Evolutionary conservation across 495 filamentous ascomycete species (phyloP).

Genomic region (Hypomontagnella submonticulosa): DNA sequence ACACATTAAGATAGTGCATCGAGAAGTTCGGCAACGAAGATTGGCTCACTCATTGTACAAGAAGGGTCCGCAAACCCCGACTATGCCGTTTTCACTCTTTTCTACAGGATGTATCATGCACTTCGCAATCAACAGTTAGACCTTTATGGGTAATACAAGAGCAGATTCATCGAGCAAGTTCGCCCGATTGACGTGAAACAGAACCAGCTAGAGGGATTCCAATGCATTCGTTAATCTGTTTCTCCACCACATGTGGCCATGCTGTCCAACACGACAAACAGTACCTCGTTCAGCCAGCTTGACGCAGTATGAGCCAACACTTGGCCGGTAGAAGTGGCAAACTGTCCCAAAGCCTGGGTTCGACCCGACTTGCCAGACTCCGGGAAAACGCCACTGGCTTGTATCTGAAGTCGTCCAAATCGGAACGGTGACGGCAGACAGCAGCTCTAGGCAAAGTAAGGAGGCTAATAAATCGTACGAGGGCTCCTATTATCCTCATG

Average conservation of each 20-base stretch:
- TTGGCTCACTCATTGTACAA: conserved; percentile 45
- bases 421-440: conserved; percentile 46
- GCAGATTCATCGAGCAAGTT: conserved; percentile 38
- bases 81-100: conserved; percentile 44
- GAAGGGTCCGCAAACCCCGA: conserved; percentile 40
- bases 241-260: conserved; percentile 47
- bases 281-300: conserved; percentile 44
- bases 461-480: conserved; percentile 44
- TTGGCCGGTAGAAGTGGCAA: conserved; percentile 40
- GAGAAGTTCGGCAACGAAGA: conserved; percentile 43
- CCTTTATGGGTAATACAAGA: conserved; percentile 42
- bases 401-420: conserved; percentile 44
- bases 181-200: conserved; percentile 48
- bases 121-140: conserved; percentile 43
- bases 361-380: conserved; percentile 42
- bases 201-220: conserved; percentile 43
- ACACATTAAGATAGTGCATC: conserved; percentile 45
- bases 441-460: conserved; percentile 43
- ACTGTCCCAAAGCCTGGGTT: conserved; percentile 39
- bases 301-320: conserved; percentile 41
- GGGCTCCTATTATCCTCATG: conserved; percentile 27
- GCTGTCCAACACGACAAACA: conserved; percentile 44
- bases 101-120: conserved; percentile 46
- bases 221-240: conserved; percentile 46
- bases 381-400: conserved; percentile 45